These are phyloP conservation scores for Eutypa lata DNA, from an alignment of 2,329 filamentous ascomycete species.

Conservation along the genomic window DNA sequence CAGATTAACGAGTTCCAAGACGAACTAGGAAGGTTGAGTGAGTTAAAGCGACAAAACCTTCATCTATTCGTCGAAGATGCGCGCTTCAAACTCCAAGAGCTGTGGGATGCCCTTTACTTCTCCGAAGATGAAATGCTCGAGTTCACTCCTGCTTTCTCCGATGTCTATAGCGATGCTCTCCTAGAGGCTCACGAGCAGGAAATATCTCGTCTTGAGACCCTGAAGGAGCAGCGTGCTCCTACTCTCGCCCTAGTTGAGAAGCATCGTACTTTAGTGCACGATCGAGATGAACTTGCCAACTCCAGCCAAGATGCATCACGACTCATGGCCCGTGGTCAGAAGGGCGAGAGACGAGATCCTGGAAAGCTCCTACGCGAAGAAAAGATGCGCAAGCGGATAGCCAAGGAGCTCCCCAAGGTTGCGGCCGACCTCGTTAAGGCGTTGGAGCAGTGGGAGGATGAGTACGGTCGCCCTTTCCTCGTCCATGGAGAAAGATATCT, in stretches of 20 bases:
- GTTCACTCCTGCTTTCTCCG: conserved; percentile 94
- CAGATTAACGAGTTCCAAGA: conserved; percentile 96
- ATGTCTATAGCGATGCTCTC: conserved; percentile 94
- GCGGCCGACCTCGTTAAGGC: conserved; percentile 76
- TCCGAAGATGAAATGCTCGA: conserved; percentile 99
- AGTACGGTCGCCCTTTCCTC: conserved; percentile 88
- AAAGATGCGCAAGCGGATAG: conserved; percentile 96
- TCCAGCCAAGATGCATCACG: conserved; percentile 95
- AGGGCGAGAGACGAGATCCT: conserved; percentile 91
- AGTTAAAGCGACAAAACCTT: conserved; percentile 91
- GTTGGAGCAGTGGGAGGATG: conserved; percentile 88
- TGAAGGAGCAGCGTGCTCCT: conserved; percentile 84
- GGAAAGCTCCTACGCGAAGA: conserved; percentile 92
- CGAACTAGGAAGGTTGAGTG: conserved; percentile 79
- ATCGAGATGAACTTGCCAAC: conserved; percentile 81
- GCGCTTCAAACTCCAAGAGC: conserved; percentile 82
- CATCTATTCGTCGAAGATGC: conserved; percentile 96
- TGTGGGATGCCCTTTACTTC: conserved; percentile 93
- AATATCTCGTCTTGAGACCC: conserved; percentile 73
- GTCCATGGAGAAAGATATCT: conserved; percentile 91
- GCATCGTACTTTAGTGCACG: conserved; percentile 77
- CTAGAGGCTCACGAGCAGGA: conserved; percentile 94
- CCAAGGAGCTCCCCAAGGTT: conserved; percentile 93
- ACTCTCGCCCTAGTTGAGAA: conserved; percentile 78
- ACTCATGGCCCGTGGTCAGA: conserved; percentile 84